Evolutionary conservation across 257 asterid genomes (phyloP).

Genomic region (Solanum bulbocastanum): DNA sequence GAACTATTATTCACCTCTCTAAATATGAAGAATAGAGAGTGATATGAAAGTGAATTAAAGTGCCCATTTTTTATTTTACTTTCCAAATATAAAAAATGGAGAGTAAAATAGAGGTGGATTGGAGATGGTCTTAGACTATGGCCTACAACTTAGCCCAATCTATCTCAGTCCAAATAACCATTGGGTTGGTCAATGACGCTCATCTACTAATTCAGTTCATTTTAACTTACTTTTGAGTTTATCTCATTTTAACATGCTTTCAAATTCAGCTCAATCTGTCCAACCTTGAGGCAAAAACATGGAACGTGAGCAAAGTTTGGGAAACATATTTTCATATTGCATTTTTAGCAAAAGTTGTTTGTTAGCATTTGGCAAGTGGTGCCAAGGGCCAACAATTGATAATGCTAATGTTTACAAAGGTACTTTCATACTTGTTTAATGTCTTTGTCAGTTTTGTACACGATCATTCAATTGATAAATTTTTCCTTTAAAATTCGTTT

Average conservation of each 20-base stretch:
- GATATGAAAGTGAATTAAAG: no score
- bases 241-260: neutral
- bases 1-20: no score
- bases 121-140: neutral
- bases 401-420: neutral
- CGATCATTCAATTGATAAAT: rapidly evolving
- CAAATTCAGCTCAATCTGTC: neutral
- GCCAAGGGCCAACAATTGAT: neutral
- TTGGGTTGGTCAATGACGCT: neutral
- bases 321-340: neutral
- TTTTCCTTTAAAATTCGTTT: no score
- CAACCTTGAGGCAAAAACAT: neutral
- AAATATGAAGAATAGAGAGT: no score
- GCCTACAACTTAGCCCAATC: neutral
- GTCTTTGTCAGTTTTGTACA: neutral
- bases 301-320: neutral
- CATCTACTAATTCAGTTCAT: neutral
- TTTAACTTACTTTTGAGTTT: no score
- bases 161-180: neutral
- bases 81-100: no score
- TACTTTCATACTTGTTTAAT: neutral
- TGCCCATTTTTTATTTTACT: no score
- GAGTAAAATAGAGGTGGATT: no score
- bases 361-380: neutral
- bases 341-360: neutral